Base-by-base conservation (phyloP, 805 yeast species). In the Metschnikowia bowlesiae region DNA sequence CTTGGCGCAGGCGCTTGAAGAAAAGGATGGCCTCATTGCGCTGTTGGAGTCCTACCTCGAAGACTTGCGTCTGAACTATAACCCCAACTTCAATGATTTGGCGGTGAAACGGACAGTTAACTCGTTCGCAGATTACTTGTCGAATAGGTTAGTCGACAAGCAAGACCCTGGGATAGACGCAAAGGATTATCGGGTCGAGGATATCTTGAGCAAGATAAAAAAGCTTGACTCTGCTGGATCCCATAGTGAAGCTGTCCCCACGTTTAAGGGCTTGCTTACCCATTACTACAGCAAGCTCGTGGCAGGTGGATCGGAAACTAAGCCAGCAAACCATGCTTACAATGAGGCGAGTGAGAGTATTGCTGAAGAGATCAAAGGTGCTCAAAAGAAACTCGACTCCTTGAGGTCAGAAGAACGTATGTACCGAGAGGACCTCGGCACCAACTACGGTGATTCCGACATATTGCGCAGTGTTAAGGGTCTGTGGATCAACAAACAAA, bases 31-130 rank as follows among this genome's bases (percentile, higher is more conserved):
- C n/a, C 45, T 13, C 13, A 32, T 42, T 14, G 36, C 31, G 2
- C 6, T 32, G 3, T 63, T 85, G 50, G 84, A 81, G 53, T 43
- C 49, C 2, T 73, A 86, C 14, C 62, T 89, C 45, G 64, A 67
- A 2, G 66, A 67, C 5, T 70, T 91, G 67, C 64, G 74, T 8
- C 61, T 71, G 2, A 78, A 79, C n/a, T 90, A 87, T 66, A 88
- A 89, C 59, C 88, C 87, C 44, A 86, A 89, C 60, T 81, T 89
- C 69, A 89, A 91, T 62, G 97, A 91, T 67, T 81, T 82, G 7
- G 95, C 91, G 0, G 97, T 91, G 16, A 89, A 89, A 64, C 78
- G 73, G 18, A 83, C 91, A 1, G 83, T 89, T 14, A 70, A 78
- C 16, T 69, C 71, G 0, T 85, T 66, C 61, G 80, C 78, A 41